These are phyloP conservation scores for Chloranthus sessilifolius DNA, from an alignment of 164 flowering plant species.

Conservation along the genomic window DNA sequence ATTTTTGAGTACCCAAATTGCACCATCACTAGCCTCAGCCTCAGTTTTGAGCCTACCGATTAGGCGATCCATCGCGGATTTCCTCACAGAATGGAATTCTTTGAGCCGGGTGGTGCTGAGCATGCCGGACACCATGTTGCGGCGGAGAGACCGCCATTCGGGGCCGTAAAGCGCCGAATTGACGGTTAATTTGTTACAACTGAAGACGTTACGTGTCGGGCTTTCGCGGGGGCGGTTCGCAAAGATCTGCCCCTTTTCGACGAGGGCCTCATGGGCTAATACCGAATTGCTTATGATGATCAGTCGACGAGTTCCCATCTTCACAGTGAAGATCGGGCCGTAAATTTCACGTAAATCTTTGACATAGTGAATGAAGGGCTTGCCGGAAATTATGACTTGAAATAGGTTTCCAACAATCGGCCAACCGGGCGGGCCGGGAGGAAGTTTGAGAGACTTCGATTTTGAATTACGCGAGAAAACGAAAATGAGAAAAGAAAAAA, in stretches of 20 bases:
- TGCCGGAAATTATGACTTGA: conserved; percentile 77
- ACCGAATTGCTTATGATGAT: conserved; percentile 51
- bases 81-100: conserved; percentile 44
- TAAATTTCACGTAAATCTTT: conserved; percentile 37
- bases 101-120: conserved; percentile 49
- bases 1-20: conserved; percentile 67
- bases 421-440: conserved; percentile 91
- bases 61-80: conserved; percentile 62
- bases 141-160: conserved; percentile 78
- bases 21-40: conserved; percentile 42
- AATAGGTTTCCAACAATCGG: conserved; percentile 91
- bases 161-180: conserved; percentile 83
- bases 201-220: conserved; percentile 74
- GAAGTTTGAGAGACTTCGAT: conserved; percentile 41
- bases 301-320: conserved; percentile 78
- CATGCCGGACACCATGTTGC: conserved; percentile 91
- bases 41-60: conserved; percentile 41
- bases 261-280: conserved; percentile 63
- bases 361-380: conserved; percentile 59
- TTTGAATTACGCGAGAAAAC: conserved; percentile 20
- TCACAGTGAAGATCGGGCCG: conserved; percentile 74
- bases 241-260: conserved; percentile 53
- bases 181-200: conserved; percentile 83
- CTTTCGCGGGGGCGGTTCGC: conserved; percentile 75
- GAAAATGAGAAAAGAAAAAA: conserved; percentile 29